Evolutionary conservation across 441 rosid species (phyloP), one percentile per base, ranked within the genome.

Genomic region (Theobroma grandiflorum): DNA sequence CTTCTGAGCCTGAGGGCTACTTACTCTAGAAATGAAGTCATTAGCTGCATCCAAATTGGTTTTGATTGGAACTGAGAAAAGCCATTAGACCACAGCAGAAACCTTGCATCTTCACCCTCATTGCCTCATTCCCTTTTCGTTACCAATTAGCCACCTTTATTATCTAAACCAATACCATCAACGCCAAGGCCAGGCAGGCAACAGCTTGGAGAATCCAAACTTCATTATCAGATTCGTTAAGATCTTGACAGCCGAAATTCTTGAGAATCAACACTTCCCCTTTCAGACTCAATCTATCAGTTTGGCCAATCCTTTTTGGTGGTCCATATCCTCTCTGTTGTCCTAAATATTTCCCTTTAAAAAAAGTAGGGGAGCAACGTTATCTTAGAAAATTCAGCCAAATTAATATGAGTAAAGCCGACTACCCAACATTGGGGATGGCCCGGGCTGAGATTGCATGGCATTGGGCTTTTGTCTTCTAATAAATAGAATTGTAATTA

Each of bases 11-110:
- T 26, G 31, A 0, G 33, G 22, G 83, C 84, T 33, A 50, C 69
- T 9, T 80, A 72, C 82, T 80, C 83, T 52, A 67, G 74, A 66
- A 80, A 76, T 33, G 86, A 91, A 81, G 87, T 88, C 35, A 67
- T 43, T 20, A 40, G 49, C 6, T 31, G 37, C 77, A 78, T 33
- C 83, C 92, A 92, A 61, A 75, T 91, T 52, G 90, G 89, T 1
- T 79, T 58, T 22, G 35, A 8, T n/a, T 52, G n/a, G 57, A 7
- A 52, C n/a, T 52, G n/a, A 55, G 22, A 53, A 55, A 2, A 0
- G 26, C 6, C 26, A 55, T 15, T 4, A 16, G 58, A 16, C 58
- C 20, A 16, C 0, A 52, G 58, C 57, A 15, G 31, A 52, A 52
- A 4, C 6, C 14, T 16, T 45, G 12, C 18, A 4, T 4, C 7